phyloP scores from a whole-genome alignment of 805 yeast genomes.

The Candida insectalens region DNA sequence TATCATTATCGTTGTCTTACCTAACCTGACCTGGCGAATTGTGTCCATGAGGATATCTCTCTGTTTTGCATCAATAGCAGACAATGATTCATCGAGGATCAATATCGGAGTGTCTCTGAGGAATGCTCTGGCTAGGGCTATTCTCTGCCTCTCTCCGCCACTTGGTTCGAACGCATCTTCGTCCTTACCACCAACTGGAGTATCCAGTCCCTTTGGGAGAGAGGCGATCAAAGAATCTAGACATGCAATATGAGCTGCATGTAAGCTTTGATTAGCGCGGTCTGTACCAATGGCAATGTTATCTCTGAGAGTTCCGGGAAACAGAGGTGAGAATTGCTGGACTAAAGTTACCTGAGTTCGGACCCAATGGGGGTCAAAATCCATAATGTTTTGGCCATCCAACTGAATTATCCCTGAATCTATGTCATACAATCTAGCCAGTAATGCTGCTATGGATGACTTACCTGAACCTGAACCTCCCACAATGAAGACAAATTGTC shows the following conservation, averaged over 20 bases:
- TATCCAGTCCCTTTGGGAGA: conserved; percentile 47
- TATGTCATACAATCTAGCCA: conserved; percentile 52
- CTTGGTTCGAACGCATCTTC: conserved; percentile 41
- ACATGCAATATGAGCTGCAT: conserved; percentile 32
- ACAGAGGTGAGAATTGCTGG: conserved; percentile 60
- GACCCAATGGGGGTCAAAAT: conserved; percentile 42
- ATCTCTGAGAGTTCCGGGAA: conserved; percentile 50
- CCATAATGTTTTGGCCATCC: conserved; percentile 39
- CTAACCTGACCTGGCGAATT: conserved; percentile 50
- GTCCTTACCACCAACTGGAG: conserved; percentile 32
- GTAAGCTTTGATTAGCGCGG: too few relatives aligned
- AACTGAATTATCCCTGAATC: conserved; percentile 46
- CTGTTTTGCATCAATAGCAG: conserved; percentile 61
- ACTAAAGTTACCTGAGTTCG: conserved; percentile 58
- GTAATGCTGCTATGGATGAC: conserved; percentile 62
- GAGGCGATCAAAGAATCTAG: conserved; percentile 37
- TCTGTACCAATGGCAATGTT: conserved; percentile 34
- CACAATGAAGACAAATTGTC: conserved; percentile 50
- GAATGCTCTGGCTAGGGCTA: conserved; percentile 78
- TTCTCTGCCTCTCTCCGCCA: conserved; percentile 87
- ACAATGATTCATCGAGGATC: conserved; percentile 76
- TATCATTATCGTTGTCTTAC: conserved; percentile 68
- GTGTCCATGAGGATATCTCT: conserved; percentile 36
- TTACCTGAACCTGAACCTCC: conserved; percentile 94
- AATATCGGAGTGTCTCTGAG: conserved; percentile 65